A percentile compares a stretch with the other conserved stretches of the same genome.
phyloP scores from a whole-genome alignment of 352 stramenopile species.

The Globisporangium yorkense region DNA sequence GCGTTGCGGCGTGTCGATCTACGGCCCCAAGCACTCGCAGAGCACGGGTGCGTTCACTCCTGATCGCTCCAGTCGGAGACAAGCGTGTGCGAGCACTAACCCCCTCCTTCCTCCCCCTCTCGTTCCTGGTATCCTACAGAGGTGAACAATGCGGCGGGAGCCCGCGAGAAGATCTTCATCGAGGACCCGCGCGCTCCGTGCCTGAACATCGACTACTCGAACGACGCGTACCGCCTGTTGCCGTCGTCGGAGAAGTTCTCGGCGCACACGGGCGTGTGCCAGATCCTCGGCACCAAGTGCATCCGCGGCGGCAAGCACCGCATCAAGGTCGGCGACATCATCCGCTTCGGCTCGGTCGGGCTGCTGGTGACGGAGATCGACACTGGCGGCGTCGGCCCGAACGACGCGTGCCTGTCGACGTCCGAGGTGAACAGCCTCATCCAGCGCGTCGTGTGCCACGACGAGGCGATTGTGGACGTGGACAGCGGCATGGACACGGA shows the following conservation, averaged over 20 bases:
- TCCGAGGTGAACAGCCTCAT: conserved; percentile 78
- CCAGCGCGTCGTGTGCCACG: conserved; percentile 76
- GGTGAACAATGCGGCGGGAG: conserved; percentile 21
- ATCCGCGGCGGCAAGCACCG: conserved; percentile 81
- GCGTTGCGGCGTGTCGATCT: conserved; percentile 82
- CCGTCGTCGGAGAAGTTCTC: conserved; percentile 85
- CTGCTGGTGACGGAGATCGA: conserved; percentile 84
- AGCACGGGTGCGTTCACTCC: conserved; percentile 19
- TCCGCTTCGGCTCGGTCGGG: conserved; percentile 78
- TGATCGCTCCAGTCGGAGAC: not conserved
- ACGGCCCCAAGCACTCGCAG: conserved; percentile 79
- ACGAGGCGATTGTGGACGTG: conserved; percentile 68
- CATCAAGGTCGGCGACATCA: conserved; percentile 80
- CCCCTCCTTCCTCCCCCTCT: not conserved
- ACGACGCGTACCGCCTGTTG: conserved; percentile 79
- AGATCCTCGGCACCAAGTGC: conserved; percentile 84
- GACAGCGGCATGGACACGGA: conserved; percentile 84
- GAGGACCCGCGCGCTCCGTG: conserved; percentile 78
- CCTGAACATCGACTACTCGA: conserved; percentile 85
- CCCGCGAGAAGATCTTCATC: conserved; percentile 82
- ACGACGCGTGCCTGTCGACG: conserved; percentile 65
- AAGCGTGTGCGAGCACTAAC: not conserved
- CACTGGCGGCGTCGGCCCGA: conserved; percentile 55
- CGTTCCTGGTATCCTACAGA: conserved; percentile 7
- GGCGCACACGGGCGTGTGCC: conserved; percentile 80